Conservation (phyloP, 2,329 filamentous ascomycete species). For the Keithomyces neogunnii region DNA sequence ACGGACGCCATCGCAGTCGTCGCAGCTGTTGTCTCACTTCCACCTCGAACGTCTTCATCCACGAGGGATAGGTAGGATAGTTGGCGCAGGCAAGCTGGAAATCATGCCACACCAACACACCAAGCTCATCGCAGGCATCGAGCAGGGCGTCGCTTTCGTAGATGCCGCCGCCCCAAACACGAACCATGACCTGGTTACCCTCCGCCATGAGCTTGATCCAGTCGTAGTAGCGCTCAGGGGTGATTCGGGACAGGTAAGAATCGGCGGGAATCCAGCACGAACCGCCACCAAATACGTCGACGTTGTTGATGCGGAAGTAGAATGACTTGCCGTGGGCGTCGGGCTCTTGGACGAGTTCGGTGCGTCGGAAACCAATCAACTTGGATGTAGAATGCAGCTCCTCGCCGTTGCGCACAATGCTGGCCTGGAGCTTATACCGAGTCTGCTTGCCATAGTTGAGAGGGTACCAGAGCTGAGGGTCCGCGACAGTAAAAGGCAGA, state of each 20-base stretch:
- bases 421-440: not conserved
- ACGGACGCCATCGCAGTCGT: slow-evolving; percentile 51
- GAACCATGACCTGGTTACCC: slow-evolving; percentile 30
- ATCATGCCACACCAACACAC: slow-evolving; percentile 64
- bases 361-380: slow-evolving; percentile 56
- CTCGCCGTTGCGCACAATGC: not conserved
- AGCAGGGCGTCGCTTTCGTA: slow-evolving; percentile 59
- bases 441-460: slow-evolving; percentile 8
- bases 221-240: slow-evolving; percentile 43
- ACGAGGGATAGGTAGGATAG: slow-evolving; percentile 53
- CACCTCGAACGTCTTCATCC: slow-evolving; percentile 47
- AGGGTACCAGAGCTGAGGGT: slow-evolving; percentile 23
- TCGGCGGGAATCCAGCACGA: slow-evolving; percentile 76
- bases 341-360: slow-evolving; percentile 44
- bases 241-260: slow-evolving; percentile 63
- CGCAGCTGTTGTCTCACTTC: slow-evolving; percentile 57
- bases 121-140: slow-evolving; percentile 58
- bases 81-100: slow-evolving; percentile 64
- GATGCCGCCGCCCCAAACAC: slow-evolving; percentile 21
- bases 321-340: slow-evolving; percentile 60
- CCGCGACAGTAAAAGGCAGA: slow-evolving; percentile 22
- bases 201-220: slow-evolving; percentile 50
- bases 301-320: slow-evolving; percentile 65
- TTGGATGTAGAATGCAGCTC: slow-evolving; percentile 25
- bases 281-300: slow-evolving; percentile 66